A percentile compares a stretch with the other conserved stretches of the same genome.
Conservation (phyloP, 2,329 filamentous ascomycete genomes). For the Didymella arachidicola region DNA sequence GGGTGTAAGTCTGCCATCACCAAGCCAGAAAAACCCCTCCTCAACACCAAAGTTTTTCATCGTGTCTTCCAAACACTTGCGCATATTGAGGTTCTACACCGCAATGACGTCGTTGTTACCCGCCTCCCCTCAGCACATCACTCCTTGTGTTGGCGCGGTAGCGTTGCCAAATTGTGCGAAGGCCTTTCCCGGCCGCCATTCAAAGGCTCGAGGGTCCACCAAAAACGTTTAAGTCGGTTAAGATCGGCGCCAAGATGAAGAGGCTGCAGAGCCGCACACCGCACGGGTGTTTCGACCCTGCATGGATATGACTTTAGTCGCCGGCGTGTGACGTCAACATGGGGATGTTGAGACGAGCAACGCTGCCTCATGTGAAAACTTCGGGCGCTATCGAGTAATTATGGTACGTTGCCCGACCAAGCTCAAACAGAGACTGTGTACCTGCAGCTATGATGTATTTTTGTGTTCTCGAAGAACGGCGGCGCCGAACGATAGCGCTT, state of each 20-base stretch:
- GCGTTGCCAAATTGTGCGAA: slow-evolving; percentile 22
- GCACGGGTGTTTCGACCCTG: slow-evolving; percentile 37
- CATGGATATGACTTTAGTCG: slow-evolving; percentile 25
- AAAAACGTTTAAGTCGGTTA: slow-evolving; percentile 26
- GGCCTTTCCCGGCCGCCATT: slow-evolving; percentile 26
- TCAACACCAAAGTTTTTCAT: slow-evolving; percentile 17
- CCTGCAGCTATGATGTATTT: slow-evolving; percentile 17
- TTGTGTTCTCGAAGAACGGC: slow-evolving; percentile 3
- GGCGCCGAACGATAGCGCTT: neutral
- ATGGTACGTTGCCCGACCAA: slow-evolving; percentile 25
- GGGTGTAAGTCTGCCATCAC: slow-evolving; percentile 6
- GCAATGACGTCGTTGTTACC: slow-evolving; percentile 29
- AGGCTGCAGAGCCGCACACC: slow-evolving; percentile 41
- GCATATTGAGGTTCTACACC: slow-evolving; percentile 10
- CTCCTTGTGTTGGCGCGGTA: slow-evolving; percentile 21
- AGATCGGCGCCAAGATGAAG: slow-evolving; percentile 41
- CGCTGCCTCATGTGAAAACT: slow-evolving; percentile 29
- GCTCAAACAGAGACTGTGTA: slow-evolving; percentile 5
- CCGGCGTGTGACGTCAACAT: slow-evolving; percentile 33
- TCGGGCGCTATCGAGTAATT: slow-evolving; percentile 23
- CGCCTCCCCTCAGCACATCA: slow-evolving; percentile 12
- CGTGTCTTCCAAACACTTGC: slow-evolving; percentile 8
- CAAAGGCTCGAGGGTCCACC: slow-evolving; percentile 27
- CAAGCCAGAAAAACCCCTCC: slow-evolving; percentile 5
- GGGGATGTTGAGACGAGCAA: slow-evolving; percentile 33